Evolutionary conservation across 768 basidiomycete genomes (phyloP).

Genomic region (Leccinellum rugosiceps): DNA sequence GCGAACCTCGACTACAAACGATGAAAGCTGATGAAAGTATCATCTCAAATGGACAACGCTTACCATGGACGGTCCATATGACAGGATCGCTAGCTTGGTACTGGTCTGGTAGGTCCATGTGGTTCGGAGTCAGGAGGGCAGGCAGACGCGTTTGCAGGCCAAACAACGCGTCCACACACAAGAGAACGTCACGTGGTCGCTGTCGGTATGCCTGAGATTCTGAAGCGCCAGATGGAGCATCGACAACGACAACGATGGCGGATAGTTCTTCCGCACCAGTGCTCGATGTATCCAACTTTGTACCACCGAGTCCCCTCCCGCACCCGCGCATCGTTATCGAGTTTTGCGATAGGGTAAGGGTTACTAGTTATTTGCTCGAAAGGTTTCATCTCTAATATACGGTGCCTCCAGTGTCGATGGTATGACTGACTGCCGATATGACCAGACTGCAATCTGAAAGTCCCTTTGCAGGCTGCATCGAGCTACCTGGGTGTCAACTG

Average conservation of each 20-base stretch:
- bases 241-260: constrained; percentile 19
- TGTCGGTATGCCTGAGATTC: not conserved
- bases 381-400: constrained; percentile 1
- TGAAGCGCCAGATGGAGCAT: not conserved
- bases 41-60: constrained; percentile 8
- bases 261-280: constrained; percentile 12
- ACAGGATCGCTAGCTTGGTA: constrained; percentile 4
- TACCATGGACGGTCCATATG: constrained; percentile 69
- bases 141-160: constrained; percentile 19
- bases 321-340: constrained; percentile 76
- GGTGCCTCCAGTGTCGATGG: constrained; percentile 68
- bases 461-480: constrained; percentile 70
- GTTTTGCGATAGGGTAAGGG: constrained; percentile 84
- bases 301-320: constrained; percentile 46
- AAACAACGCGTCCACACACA: constrained; percentile 52
- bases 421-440: constrained; percentile 31
- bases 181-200: constrained; percentile 34
- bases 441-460: not conserved
- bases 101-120: constrained; percentile 14
- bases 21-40: not conserved
- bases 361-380: not conserved
- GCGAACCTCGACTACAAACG: constrained; percentile 73
- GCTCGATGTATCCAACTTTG: constrained; percentile 52
- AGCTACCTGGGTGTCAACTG: constrained; percentile 92
- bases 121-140: constrained; percentile 3